Base-by-base conservation (phyloP, 2,329 filamentous ascomycete genomes). In the Cladosporium sp. region DNA sequence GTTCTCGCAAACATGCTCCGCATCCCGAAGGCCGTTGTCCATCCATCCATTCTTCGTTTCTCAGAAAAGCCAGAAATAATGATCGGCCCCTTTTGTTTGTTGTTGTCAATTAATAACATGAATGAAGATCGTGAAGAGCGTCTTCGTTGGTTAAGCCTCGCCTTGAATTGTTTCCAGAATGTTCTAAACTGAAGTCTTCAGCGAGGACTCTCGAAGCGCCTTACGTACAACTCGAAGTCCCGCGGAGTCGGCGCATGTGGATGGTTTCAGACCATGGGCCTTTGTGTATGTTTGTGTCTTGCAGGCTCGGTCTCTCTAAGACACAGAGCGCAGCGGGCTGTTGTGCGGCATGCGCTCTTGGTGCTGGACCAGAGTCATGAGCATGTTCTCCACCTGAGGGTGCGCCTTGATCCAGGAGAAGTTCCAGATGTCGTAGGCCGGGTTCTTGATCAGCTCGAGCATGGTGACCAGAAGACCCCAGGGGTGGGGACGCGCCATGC, bases 381-480 rank as follows among this genome's bases (percentile, higher is more conserved):
- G 66, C 73, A 78, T 75, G 53, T 70, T 70, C 70, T 76, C 74
- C 8, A 96, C 93, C 83, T 97, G 93, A 70, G 93, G 93, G 71
- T 90, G 88, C 70, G 89, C 86, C 82, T 97, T 96, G 79, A 98
- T 91, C 73, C 96, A 97, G 28, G 92, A 91, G 70, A 97, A 84
- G 59, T 95, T 91, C 82, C 96, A 98, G 83, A 99, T 96, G 74
- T 88, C 88, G 78, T 94, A 96, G 75, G 89, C 91, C 63, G 91
- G 89, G 76, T 96, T 97, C 83, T 96, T 96, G 70, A 96, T 84
- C 65, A 99, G 85, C 81, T 98, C 95, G 68, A 95, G 82, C 67
- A 96, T 85, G 39, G 93, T 94, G 68, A 93, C 89, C 76, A 97
- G 89, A 51, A 99, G 82, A 14, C 96, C 96, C 94, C 94, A 98